phyloP scores from a whole-genome alignment of 768 basidiomycete species.

The Psilocybe subaeruginosa region DNA sequence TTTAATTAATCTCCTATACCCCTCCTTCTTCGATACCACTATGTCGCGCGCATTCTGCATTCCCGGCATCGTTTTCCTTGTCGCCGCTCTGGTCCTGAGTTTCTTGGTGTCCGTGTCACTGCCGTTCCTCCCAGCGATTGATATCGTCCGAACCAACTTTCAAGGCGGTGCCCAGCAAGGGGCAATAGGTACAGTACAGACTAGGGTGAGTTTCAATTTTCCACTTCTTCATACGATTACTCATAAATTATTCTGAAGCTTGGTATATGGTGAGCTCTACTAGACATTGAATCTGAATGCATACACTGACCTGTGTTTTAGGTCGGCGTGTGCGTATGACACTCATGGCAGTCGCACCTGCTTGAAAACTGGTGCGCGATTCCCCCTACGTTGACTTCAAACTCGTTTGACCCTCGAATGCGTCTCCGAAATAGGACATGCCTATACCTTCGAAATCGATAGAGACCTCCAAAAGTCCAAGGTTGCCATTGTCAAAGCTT shows the following conservation, averaged over 20 bases:
- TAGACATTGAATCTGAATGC: not conserved
- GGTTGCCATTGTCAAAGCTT: slow-evolving; percentile 46
- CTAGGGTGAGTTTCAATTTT: slow-evolving; percentile 51
- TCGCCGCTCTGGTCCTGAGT: slow-evolving; percentile 63
- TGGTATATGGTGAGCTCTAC: slow-evolving; percentile 63
- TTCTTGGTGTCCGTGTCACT: slow-evolving; percentile 74
- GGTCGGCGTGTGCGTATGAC: slow-evolving; percentile 65
- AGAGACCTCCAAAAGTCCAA: slow-evolving; percentile 33
- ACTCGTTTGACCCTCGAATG: not conserved
- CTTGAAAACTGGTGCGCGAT: slow-evolving; percentile 40
- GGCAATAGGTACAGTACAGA: slow-evolving; percentile 38
- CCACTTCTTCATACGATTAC: not conserved
- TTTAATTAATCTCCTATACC: not conserved
- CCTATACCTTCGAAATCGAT: slow-evolving; percentile 51
- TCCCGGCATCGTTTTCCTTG: slow-evolving; percentile 56
- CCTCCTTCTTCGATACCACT: slow-evolving; percentile 10
- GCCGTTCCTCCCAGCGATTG: slow-evolving; percentile 67
- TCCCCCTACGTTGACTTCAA: not conserved
- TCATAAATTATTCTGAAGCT: slow-evolving; percentile 43
- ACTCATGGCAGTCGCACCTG: slow-evolving; percentile 22
- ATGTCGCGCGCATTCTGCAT: slow-evolving; percentile 58
- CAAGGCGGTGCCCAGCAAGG: slow-evolving; percentile 26
- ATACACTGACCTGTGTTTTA: slow-evolving; percentile 24
- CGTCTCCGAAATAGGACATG: slow-evolving; percentile 43
- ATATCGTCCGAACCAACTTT: slow-evolving; percentile 65